A percentile compares a stretch with the other conserved stretches of the same genome.
Evolutionary conservation across 495 filamentous ascomycete species (phyloP).

Genomic region (Aspergillus haitiensis): DNA sequence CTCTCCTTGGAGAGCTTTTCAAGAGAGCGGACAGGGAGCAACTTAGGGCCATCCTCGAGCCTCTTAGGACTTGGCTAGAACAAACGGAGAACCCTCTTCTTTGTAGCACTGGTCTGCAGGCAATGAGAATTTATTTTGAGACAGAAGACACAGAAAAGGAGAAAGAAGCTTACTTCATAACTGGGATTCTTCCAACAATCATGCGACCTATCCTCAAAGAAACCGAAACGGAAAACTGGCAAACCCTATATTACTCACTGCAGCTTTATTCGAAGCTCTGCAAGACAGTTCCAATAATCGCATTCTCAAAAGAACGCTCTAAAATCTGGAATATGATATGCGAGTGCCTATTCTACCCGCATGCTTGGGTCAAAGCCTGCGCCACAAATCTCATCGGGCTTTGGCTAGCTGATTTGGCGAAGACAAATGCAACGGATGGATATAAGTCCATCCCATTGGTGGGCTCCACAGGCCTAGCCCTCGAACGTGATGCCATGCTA

Average conservation of each 20-base stretch:
- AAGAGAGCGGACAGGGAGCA: conserved; percentile 74
- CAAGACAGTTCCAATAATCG: conserved; percentile 59
- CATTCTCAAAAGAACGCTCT: conserved; percentile 56
- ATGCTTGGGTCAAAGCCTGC: conserved; percentile 74
- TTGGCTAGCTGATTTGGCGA: conserved; percentile 77
- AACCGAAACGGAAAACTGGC: conserved; percentile 61
- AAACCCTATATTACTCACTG: conserved; percentile 75
- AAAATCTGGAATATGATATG: conserved; percentile 66
- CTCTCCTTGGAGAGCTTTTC: conserved; percentile 76
- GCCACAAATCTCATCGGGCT: conserved; percentile 71
- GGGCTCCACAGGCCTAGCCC: conserved; percentile 67
- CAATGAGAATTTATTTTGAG: conserved; percentile 82
- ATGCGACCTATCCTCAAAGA: conserved; percentile 48
- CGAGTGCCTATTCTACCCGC: conserved; percentile 67
- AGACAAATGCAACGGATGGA: conserved; percentile 53
- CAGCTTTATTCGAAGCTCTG: conserved; percentile 67
- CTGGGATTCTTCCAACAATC: conserved; percentile 48
- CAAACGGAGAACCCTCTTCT: conserved; percentile 69
- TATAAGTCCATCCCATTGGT: conserved; percentile 59
- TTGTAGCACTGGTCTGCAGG: conserved; percentile 69
- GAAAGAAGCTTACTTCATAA: conserved; percentile 56
- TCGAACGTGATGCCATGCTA: conserved; percentile 64
- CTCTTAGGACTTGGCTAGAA: conserved; percentile 74
- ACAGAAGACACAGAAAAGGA: conserved; percentile 59
- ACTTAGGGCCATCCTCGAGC: conserved; percentile 62